Evolutionary conservation across 768 basidiomycete genomes (phyloP).

Genomic region (Boletellus emodensis): DNA sequence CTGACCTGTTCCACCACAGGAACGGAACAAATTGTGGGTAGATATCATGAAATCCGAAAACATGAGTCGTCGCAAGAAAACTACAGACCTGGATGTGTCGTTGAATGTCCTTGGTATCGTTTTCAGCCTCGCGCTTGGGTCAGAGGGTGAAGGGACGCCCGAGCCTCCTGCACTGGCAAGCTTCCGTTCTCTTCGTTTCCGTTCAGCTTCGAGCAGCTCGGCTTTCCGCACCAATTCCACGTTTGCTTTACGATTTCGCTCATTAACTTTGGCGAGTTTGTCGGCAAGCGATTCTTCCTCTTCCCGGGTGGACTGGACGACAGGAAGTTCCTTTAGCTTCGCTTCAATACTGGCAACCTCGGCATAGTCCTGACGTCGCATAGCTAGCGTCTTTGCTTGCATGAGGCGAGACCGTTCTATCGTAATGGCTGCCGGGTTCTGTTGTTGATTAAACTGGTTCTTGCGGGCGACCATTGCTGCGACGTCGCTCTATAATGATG

Average conservation of each 20-base stretch:
- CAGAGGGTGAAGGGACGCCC: slow-evolving; percentile 40
- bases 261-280: slow-evolving; percentile 76
- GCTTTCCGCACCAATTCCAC: slow-evolving; percentile 74
- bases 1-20: slow-evolving; percentile 23
- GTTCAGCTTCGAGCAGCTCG: slow-evolving; percentile 65
- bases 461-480: slow-evolving; percentile 73
- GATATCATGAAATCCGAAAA: slow-evolving; percentile 18
- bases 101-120: slow-evolving; percentile 58
- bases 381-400: slow-evolving; percentile 70
- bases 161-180: slow-evolving; percentile 40
- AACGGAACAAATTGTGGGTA: slow-evolving; percentile 5
- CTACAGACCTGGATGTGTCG: slow-evolving; percentile 56
- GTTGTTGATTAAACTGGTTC: slow-evolving; percentile 38
- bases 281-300: slow-evolving; percentile 36
- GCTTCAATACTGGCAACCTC: slow-evolving; percentile 62
- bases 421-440: slow-evolving; percentile 32
- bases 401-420: slow-evolving; percentile 65
- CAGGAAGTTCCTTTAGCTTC: slow-evolving; percentile 53
- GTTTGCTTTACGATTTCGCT: slow-evolving; percentile 85
- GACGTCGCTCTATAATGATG: slow-evolving; percentile 64
- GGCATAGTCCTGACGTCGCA: slow-evolving; percentile 63
- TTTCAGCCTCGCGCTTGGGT: slow-evolving; percentile 67
- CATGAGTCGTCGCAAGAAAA: not conserved
- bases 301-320: slow-evolving; percentile 16
- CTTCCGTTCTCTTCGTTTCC: slow-evolving; percentile 67